phyloP scores from a whole-genome alignment of 129 eudicot genomes.

The Escallonia herrerae region DNA sequence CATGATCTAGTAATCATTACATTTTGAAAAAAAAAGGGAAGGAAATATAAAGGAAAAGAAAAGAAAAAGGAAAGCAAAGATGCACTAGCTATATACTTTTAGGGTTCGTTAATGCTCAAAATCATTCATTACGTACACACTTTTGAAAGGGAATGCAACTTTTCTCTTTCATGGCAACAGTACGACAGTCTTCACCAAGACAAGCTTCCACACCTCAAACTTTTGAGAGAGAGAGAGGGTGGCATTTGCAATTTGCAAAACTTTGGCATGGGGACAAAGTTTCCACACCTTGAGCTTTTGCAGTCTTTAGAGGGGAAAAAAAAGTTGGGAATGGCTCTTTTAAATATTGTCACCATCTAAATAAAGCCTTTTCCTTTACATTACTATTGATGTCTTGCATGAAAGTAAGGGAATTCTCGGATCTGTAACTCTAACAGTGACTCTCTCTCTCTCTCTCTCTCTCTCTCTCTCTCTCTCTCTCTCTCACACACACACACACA shows the following conservation, averaged over 20 bases:
- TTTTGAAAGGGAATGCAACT: slow-evolving; percentile 56
- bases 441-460: slow-evolving; percentile 28
- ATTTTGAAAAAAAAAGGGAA: slow-evolving; percentile 10
- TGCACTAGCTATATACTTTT: slow-evolving; percentile 34
- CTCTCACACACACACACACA: slow-evolving; percentile 4
- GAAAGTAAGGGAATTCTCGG: slow-evolving; percentile 79
- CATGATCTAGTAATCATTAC: slow-evolving; percentile 41
- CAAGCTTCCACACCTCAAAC: slow-evolving; percentile 36
- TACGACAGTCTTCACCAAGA: slow-evolving; percentile 20
- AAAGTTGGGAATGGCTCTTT: slow-evolving; percentile 20
- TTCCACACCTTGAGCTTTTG: slow-evolving; percentile 50
- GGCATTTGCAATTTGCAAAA: slow-evolving; percentile 1
- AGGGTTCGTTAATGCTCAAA: slow-evolving; percentile 32
- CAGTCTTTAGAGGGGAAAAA: slow-evolving; percentile 29
- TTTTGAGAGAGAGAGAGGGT: slow-evolving; percentile 10
- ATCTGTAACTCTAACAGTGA: slow-evolving; percentile 41
- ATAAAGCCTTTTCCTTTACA: slow-evolving; percentile 25
- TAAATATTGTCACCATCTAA: slow-evolving; percentile 22
- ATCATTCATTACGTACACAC: slow-evolving; percentile 31
- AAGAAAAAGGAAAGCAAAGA: slow-evolving; percentile 22
- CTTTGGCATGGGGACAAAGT: slow-evolving; percentile 46
- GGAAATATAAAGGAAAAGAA: slow-evolving; percentile 19
- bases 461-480: slow-evolving; percentile 14
- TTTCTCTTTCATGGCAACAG: slow-evolving; percentile 35
- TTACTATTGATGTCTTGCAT: slow-evolving; percentile 43